Conservation (phyloP, 1,139 yeast species). For the Starmera stellimalicola region DNA sequence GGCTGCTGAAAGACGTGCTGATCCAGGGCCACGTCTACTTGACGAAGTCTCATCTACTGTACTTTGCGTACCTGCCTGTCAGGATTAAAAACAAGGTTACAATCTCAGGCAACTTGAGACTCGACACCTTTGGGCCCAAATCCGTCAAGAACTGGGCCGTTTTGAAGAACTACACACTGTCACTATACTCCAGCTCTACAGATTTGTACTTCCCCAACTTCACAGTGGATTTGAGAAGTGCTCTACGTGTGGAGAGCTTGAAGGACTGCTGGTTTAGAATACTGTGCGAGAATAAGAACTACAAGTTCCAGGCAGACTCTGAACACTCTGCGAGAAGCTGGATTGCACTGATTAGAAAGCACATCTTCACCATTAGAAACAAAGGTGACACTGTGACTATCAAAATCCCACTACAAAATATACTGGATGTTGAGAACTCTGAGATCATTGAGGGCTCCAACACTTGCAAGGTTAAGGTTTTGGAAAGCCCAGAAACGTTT, state of each 20-base stretch:
- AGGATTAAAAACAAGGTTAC: slow-evolving; percentile 18
- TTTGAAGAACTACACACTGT: slow-evolving; percentile 56
- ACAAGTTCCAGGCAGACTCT: slow-evolving; percentile 67
- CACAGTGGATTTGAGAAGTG: slow-evolving; percentile 63
- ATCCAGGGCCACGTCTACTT: slow-evolving; percentile 79
- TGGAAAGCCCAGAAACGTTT: slow-evolving; percentile 40
- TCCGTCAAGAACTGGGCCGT: slow-evolving; percentile 65
- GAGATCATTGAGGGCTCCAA: slow-evolving; percentile 39
- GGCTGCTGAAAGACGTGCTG: slow-evolving; percentile 76
- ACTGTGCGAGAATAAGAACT: slow-evolving; percentile 47
- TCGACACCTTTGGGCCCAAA: slow-evolving; percentile 14
- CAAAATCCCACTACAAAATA: slow-evolving; percentile 63
- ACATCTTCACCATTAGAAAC: slow-evolving; percentile 66
- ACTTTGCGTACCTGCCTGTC: slow-evolving; percentile 76
- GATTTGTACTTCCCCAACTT: slow-evolving; percentile 76
- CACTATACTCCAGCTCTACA: slow-evolving; percentile 61
- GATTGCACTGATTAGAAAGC: slow-evolving; percentile 68
- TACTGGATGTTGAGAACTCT: slow-evolving; percentile 52
- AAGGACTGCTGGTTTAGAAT: slow-evolving; percentile 42
- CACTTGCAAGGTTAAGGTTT: slow-evolving; percentile 35
- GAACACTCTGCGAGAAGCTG: slow-evolving; percentile 67
- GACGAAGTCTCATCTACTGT: slow-evolving; percentile 55
- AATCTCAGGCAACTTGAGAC: slow-evolving; percentile 23
- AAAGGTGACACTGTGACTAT: slow-evolving; percentile 65
- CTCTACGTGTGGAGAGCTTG: slow-evolving; percentile 51